Evolutionary conservation across 2,329 filamentous ascomycete genomes (phyloP).

Genomic region (Truncatella angustata): DNA sequence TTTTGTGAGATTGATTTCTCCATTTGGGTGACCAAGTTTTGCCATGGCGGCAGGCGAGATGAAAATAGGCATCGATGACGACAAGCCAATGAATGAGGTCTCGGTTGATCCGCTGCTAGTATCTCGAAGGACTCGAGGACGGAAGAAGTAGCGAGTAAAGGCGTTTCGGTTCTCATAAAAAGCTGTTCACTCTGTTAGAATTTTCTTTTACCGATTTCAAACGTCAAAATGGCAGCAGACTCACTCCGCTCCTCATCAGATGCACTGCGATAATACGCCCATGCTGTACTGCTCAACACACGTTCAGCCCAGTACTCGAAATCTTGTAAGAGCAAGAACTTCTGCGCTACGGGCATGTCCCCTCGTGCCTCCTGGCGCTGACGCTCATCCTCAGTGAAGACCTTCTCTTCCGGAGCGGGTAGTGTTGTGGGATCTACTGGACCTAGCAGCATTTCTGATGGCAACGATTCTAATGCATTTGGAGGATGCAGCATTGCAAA

Average conservation of each 20-base stretch:
- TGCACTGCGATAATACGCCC: conserved; percentile 3
- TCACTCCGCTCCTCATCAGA: conserved; percentile 3
- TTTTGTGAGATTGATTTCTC: conserved; percentile 2
- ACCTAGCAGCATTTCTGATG: not conserved
- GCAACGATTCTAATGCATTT: not conserved
- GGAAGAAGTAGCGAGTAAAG: conserved; percentile 1
- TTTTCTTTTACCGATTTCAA: not conserved
- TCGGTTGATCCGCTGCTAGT: not conserved
- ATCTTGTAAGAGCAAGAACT: not conserved
- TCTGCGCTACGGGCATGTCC: conserved; percentile 1
- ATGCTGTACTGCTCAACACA: not conserved
- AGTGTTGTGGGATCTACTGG: not conserved
- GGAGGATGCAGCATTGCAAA: not conserved
- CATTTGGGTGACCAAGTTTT: not conserved
- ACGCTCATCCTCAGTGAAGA: not conserved
- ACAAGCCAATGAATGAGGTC: not conserved
- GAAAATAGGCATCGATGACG: not conserved
- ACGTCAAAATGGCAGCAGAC: not conserved
- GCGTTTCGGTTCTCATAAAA: conserved; percentile 1
- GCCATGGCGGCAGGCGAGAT: conserved; percentile 1
- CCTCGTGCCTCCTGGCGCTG: not conserved
- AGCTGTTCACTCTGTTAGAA: not conserved
- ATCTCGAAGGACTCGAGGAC: not conserved
- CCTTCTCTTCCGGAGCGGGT: not conserved
- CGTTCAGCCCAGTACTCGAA: conserved; percentile 4